Evolutionary conservation across 768 basidiomycete species (phyloP).

Genomic region (Suillus bovinus): DNA sequence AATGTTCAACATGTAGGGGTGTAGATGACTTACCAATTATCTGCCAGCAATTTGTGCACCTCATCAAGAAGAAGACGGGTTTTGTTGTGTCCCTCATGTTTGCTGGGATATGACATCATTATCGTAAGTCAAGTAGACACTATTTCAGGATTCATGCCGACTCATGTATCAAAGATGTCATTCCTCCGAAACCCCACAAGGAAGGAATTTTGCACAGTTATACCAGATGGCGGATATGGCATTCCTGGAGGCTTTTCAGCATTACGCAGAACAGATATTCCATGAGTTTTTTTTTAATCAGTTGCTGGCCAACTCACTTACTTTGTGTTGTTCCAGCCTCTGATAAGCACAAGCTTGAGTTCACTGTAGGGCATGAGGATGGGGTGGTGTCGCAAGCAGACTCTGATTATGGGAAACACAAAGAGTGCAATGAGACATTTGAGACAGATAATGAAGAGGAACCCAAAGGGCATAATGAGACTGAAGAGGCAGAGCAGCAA

Average conservation of each 20-base stretch:
- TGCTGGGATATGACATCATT: constrained; percentile 11
- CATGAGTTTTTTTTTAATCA: constrained; percentile 1
- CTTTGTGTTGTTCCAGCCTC: neutral
- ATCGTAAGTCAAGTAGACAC: neutral
- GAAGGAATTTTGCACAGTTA: neutral
- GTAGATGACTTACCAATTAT: constrained; percentile 8
- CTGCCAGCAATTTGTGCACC: neutral
- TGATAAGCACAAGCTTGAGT: neutral
- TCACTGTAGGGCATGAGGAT: neutral
- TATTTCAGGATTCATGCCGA: neutral
- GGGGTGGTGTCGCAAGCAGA: neutral
- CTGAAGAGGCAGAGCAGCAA: neutral
- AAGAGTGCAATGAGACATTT: neutral
- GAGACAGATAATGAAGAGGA: neutral
- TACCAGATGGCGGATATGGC: constrained; percentile 1
- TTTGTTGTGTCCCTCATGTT: constrained; percentile 1
- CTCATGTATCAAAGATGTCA: constrained; percentile 1
- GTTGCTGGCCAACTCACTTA: neutral
- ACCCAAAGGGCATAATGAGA: neutral
- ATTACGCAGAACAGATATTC: constrained; percentile 5
- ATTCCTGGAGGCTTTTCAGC: constrained; percentile 2
- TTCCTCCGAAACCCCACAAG: neutral
- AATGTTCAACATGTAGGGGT: constrained; percentile 1
- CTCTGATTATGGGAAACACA: neutral
- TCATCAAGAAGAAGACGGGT: constrained; percentile 1